Evolutionary conservation across 306 rosid genomes (phyloP), one percentile per base, ranked within the genome.

Genomic region (Leucaena leucocephala): DNA sequence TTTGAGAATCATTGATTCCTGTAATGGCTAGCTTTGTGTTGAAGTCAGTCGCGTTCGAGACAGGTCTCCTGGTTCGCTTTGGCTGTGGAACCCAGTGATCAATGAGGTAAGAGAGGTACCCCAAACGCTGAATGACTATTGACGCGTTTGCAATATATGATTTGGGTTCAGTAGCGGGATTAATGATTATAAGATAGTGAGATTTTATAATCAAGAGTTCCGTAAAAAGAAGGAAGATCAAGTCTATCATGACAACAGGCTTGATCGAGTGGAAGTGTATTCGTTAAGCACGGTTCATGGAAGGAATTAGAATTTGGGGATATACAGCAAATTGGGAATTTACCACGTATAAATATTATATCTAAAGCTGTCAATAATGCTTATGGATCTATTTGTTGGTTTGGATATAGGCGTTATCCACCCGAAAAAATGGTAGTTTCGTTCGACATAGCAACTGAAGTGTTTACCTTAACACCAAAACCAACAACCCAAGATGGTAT

Each of bases 191-290:
- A 55, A 19, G 62, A 55, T 55, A 55, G 27, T 55, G 62, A 55
- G 11, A 55, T 5, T 55, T n/a, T 55, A 19, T 55, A 6, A 8
- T 19, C 34, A 55, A 52, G 22, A 52, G 9, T 16, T 7, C 22
- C 22, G 8, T 52, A 17, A 52, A 16, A 52, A 17, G 22, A 52
- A 52, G 22, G 3, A 17, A 17, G 58, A 17, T 16, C 21, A 52
- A 17, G 0, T 1, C 19, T 3, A 16, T 0, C 9, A 16, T 52
- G 0, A 1, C 19, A 13, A 0, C 7, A 5, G 19, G 8, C 0
- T 5, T 52, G 22, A 52, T 52, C 22, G 58, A 17, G 22, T 17
- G 19, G 58, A 52, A 3, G 22, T 7, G 8, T 52, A 4, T 6
- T 52, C 58, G 17, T 52, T 52, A 52, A 15, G 58, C 22, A 52